Conservation (phyloP, 2,329 filamentous ascomycete genomes). For the Lachnellula arida region DNA sequence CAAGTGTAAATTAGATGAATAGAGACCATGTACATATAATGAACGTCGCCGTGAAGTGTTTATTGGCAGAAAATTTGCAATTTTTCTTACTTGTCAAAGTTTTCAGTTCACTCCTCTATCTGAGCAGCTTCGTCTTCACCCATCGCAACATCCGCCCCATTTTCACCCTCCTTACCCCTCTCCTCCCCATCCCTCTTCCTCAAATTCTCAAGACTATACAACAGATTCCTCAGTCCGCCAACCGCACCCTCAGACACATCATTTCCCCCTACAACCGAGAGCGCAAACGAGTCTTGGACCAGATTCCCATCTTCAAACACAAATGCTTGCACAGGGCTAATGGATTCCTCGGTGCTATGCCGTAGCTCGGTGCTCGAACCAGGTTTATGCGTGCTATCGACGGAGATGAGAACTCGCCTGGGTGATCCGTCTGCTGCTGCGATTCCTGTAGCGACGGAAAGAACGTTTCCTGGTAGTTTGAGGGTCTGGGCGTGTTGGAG, state of each 20-base stretch:
- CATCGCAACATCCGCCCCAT: neutral
- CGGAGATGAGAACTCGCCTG: conserved; percentile 41
- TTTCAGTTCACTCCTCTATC: too few relatives aligned
- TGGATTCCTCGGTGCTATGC: conserved; percentile 1
- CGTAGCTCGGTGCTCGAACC: conserved; percentile 42
- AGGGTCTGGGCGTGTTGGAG: conserved; percentile 49
- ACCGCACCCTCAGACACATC: conserved; percentile 28
- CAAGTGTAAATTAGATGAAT: neutral
- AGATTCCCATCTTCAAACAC: conserved; percentile 9
- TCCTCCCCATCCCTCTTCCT: conserved; percentile 31
- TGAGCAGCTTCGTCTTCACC: neutral
- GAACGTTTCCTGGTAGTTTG: conserved; percentile 58
- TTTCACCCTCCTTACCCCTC: conserved; percentile 13
- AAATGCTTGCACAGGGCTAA: conserved; percentile 13
- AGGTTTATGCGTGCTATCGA: conserved; percentile 48
- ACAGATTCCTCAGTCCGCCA: conserved; percentile 36
- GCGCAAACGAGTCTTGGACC: conserved; percentile 3
- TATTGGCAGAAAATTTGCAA: too few relatives aligned
- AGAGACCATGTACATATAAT: neutral
- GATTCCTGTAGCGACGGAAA: conserved; percentile 15
- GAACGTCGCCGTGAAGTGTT: too few relatives aligned
- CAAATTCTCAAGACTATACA: conserved; percentile 32
- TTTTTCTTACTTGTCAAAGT: too few relatives aligned
- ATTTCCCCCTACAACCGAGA: neutral
- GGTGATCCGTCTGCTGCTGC: conserved; percentile 23